A percentile compares a stretch with the other conserved stretches of the same genome.
Evolutionary conservation across 106 monocot species (phyloP).

Genomic region (Dactylorhiza incarnata): DNA sequence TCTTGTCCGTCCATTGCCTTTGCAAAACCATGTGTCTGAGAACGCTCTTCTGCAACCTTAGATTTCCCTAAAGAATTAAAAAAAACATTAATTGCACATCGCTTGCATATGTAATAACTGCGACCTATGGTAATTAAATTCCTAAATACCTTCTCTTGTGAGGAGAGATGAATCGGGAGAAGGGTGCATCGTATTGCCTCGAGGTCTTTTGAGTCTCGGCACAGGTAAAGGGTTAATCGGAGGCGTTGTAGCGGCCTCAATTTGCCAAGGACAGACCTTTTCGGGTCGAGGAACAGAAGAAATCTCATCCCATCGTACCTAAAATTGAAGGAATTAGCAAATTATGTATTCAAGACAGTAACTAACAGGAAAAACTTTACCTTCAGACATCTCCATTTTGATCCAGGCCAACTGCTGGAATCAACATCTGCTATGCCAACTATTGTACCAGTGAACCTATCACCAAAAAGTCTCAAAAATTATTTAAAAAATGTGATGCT

Average conservation of each 20-base stretch:
- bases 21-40: background rate
- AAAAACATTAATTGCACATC: background rate
- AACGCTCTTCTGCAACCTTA: background rate
- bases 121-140: background rate
- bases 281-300: slow-evolving; percentile 52
- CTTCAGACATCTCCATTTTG: slow-evolving; percentile 61
- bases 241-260: slow-evolving; percentile 38
- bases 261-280: slow-evolving; percentile 61
- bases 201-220: slow-evolving; percentile 34
- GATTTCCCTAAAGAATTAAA: background rate
- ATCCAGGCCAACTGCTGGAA: slow-evolving; percentile 40
- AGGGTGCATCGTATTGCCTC: slow-evolving; percentile 16
- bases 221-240: slow-evolving; percentile 27
- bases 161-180: slow-evolving; percentile 43
- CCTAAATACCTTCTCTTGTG: slow-evolving; percentile 38
- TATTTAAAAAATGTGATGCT: background rate
- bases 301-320: slow-evolving; percentile 66
- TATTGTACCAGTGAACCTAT: slow-evolving; percentile 60
- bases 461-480: background rate
- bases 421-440: slow-evolving; percentile 45
- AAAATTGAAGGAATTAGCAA: slow-evolving; percentile 1
- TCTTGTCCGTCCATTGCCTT: background rate
- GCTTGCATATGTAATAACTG: background rate
- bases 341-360: background rate
- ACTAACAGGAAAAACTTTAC: slow-evolving; percentile 6